These are phyloP conservation scores for Globisporangium cederbergense DNA, from an alignment of 352 stramenopile genomes.

Conservation along the genomic window DNA sequence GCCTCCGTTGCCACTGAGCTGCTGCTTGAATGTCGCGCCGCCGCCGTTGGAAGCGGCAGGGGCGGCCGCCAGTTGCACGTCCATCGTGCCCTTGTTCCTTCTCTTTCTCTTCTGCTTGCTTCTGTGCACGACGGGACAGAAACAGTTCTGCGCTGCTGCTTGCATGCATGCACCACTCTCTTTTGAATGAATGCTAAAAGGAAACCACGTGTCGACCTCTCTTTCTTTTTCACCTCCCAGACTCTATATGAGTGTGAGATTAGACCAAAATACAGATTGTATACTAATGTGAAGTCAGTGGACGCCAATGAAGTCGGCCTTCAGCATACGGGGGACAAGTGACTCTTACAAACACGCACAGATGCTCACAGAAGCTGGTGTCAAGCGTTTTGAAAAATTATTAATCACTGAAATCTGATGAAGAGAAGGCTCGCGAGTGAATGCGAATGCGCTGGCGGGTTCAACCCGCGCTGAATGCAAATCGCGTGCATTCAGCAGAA, in stretches of 20 bases:
- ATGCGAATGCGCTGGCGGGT: not conserved
- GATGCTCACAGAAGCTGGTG: no score
- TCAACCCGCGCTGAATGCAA: not conserved
- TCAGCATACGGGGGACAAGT: no score
- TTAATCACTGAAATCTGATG: no score
- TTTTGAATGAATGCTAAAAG: not conserved
- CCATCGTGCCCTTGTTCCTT: not conserved
- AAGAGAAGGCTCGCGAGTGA: not conserved
- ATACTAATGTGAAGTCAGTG: no score
- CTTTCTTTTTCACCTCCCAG: no score
- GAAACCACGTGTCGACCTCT: no score
- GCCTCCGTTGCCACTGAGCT: not conserved
- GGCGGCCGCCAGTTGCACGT: not conserved
- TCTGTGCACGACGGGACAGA: slow-evolving; percentile 6
- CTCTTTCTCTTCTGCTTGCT: slow-evolving; percentile 6
- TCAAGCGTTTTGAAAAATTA: no score
- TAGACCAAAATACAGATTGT: no score
- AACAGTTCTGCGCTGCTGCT: slow-evolving; percentile 2
- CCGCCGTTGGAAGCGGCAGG: not conserved
- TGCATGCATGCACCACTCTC: not conserved
- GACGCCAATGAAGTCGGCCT: no score
- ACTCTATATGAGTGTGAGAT: no score
- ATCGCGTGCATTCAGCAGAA: slow-evolving; percentile 1
- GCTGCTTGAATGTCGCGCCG: slow-evolving; percentile 6
- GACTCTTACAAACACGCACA: no score